phyloP scores from a whole-genome alignment of 768 basidiomycete genomes.

The Psilocybe subaeruginosa region DNA sequence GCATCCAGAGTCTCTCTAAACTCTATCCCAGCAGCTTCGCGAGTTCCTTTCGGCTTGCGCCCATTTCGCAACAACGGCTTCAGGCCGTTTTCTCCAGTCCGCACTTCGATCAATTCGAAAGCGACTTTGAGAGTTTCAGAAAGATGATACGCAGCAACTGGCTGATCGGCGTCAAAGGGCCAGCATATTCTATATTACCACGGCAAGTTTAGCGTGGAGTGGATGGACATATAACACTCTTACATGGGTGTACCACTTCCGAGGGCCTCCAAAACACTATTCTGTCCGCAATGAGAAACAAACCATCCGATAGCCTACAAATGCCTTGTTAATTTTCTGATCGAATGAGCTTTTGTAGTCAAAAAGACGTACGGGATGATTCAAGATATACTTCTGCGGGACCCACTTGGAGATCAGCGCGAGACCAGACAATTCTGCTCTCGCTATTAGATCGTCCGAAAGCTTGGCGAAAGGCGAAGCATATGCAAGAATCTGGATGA shows the following conservation, averaged over 20 bases:
- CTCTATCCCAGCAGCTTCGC: conserved; percentile 9
- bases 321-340: neutral
- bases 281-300: conserved; percentile 17
- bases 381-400: conserved; percentile 17
- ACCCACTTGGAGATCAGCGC: conserved; percentile 13
- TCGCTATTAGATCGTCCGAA: conserved; percentile 2
- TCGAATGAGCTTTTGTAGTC: neutral
- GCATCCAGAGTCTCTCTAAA: conserved; percentile 8
- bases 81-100: conserved; percentile 11
- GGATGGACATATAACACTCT: neutral
- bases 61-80: conserved; percentile 14
- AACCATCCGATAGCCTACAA: conserved; percentile 18
- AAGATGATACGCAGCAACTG: conserved; percentile 3
- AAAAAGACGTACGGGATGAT: conserved; percentile 8
- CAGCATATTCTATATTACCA: conserved; percentile 10
- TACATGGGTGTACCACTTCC: conserved; percentile 15
- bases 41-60: conserved; percentile 9
- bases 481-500: conserved; percentile 9
- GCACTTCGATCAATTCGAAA: conserved; percentile 16
- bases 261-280: conserved; percentile 14
- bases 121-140: conserved; percentile 5
- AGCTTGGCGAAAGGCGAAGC: conserved; percentile 16
- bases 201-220: neutral
- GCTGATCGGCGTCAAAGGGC: conserved; percentile 16
- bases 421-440: conserved; percentile 4